Percentiles rank a stretch among this genome's conserved stretches.
These are phyloP conservation scores for Penicillium pulvis DNA, from an alignment of 495 filamentous ascomycete species.

Conservation along the genomic window DNA sequence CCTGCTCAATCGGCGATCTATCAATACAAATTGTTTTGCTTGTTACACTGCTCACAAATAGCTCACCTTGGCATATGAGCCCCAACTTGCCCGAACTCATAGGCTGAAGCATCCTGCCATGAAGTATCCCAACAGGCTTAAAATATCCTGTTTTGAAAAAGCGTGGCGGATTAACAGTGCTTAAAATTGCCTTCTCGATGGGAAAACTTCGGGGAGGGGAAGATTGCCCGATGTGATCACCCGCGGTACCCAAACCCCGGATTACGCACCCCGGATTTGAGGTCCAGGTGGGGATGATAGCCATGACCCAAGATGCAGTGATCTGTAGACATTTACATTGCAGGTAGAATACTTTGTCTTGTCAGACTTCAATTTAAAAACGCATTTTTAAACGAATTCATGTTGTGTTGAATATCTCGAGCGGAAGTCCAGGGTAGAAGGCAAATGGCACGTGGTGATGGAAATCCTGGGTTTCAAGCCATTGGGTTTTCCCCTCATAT, in stretches of 20 bases:
- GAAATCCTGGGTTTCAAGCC: background rate
- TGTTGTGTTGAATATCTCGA: background rate
- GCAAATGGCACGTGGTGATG: background rate
- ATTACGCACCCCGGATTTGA: slow-evolving; percentile 5
- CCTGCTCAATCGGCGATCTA: too few species aligned
- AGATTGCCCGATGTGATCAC: too few species aligned
- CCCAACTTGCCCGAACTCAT: too few species aligned
- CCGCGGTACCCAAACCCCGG: background rate
- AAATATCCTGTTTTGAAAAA: too few species aligned
- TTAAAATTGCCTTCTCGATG: background rate
- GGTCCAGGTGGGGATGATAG: background rate
- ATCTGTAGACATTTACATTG: background rate
- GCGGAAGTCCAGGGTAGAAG: background rate
- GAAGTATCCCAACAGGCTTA: too few species aligned
- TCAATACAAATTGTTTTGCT: too few species aligned
- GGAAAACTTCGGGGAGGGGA: background rate
- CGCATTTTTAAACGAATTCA: too few species aligned
- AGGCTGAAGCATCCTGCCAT: too few species aligned
- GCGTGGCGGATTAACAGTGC: background rate
- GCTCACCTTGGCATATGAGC: too few species aligned
- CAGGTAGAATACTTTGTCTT: too few species aligned
- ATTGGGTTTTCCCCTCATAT: background rate
- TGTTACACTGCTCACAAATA: too few species aligned
- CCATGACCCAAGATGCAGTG: background rate
- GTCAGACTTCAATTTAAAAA: too few species aligned